Evolutionary conservation across 2,329 filamentous ascomycete genomes (phyloP).

Genomic region (Talaromyces rugulosus): DNA sequence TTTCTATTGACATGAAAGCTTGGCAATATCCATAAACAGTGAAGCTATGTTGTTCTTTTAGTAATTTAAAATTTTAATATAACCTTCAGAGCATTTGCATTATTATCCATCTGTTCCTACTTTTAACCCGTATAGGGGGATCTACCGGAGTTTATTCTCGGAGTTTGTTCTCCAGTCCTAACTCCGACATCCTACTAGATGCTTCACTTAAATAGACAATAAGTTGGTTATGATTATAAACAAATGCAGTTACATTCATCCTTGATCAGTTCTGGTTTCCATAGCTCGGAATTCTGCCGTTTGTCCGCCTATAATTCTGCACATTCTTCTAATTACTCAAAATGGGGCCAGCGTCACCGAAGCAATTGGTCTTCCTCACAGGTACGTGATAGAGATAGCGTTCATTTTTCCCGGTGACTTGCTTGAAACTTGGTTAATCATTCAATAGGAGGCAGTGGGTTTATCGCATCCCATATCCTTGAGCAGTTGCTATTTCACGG

Average conservation of each 20-base stretch:
- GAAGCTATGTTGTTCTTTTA: neutral
- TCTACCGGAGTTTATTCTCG: neutral
- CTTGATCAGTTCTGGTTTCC: neutral
- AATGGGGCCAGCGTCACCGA: neutral
- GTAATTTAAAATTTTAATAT: no score
- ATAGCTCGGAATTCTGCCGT: neutral
- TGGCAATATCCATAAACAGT: neutral
- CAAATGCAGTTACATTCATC: neutral
- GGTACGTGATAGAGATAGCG: neutral
- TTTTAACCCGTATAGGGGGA: neutral
- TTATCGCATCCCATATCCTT: conserved; percentile 59
- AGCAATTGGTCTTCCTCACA: neutral
- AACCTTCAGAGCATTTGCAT: no score
- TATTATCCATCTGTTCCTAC: neutral
- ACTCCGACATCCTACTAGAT: neutral
- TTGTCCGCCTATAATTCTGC: neutral
- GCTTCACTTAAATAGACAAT: neutral
- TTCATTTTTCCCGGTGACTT: neutral
- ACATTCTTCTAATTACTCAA: neutral
- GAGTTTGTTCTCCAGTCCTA: neutral
- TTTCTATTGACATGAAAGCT: neutral
- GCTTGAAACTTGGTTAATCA: neutral
- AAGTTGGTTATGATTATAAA: neutral
- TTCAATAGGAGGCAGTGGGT: conserved; percentile 49
- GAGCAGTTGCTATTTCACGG: conserved; percentile 45